Conservation (phyloP, 1,284 basidiomycete genomes). For the Termitomyces sp. region DNA sequence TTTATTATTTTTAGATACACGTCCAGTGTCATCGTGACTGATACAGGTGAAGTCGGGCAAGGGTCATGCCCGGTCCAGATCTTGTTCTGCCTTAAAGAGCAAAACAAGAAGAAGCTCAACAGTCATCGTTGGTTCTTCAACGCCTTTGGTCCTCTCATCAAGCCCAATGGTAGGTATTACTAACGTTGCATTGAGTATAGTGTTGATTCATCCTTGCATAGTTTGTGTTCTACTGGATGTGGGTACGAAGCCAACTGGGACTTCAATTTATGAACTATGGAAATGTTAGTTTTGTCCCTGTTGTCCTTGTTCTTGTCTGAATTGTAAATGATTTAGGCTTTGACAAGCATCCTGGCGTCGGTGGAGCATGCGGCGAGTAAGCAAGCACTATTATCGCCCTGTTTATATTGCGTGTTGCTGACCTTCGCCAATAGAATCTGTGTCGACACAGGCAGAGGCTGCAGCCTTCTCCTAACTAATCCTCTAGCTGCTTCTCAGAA, state of each 20-base stretch:
- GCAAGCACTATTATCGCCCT: constrained; percentile 28
- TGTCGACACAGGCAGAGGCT: constrained; percentile 77
- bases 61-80: constrained; percentile 87
- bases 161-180: constrained; percentile 60
- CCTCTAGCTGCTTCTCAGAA: constrained; percentile 91
- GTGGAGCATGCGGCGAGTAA: constrained; percentile 92
- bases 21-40: constrained; percentile 73
- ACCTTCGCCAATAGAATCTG: constrained; percentile 53
- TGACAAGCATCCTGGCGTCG: constrained; percentile 85
- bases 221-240: constrained; percentile 88
- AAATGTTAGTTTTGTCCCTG: constrained; percentile 54
- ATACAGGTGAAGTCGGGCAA: constrained; percentile 81
- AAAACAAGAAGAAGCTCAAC: constrained; percentile 95
- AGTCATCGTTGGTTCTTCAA: constrained; percentile 98
- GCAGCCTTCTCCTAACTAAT: constrained; percentile 75
- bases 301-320: background rate
- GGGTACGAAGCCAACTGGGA: constrained; percentile 90
- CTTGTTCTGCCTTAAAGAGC: constrained; percentile 90
- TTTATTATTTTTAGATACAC: constrained; percentile 53
- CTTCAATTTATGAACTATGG: constrained; percentile 94
- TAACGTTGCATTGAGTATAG: background rate
- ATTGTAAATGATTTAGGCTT: constrained; percentile 48
- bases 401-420: background rate
- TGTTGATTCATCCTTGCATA: constrained; percentile 21
- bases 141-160: constrained; percentile 84